These are phyloP conservation scores for Carallia pectinifolia DNA, from an alignment of 345 rosid species.

Conservation along the genomic window DNA sequence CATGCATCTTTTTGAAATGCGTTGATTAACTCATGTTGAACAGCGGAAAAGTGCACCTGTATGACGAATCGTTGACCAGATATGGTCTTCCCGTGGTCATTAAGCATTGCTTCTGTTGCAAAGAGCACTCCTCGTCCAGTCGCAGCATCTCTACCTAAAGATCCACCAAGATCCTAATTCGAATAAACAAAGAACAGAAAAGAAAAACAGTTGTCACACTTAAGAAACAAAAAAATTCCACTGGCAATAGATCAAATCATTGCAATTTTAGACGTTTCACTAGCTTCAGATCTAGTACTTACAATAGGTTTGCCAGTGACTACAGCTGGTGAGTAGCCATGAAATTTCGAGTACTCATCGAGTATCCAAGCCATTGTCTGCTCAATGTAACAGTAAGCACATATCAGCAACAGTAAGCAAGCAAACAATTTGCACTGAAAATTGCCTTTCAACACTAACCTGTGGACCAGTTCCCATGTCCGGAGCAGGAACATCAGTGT, in stretches of 20 bases:
- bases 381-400: conserved; percentile 18
- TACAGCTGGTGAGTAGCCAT: conserved; percentile 88
- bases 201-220: not conserved
- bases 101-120: conserved; percentile 89
- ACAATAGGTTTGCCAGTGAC: conserved; percentile 93
- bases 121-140: conserved; percentile 96
- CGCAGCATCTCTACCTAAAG: conserved; percentile 95
- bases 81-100: conserved; percentile 71
- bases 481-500: conserved; percentile 96
- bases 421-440: not conserved
- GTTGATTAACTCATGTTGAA: not conserved
- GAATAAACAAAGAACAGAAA: not conserved
- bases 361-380: conserved; percentile 99
- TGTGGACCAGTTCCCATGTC: conserved; percentile 99
- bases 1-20: not conserved
- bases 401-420: not conserved
- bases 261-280: not conserved
- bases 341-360: conserved; percentile 95
- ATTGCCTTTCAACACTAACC: conserved; percentile 31
- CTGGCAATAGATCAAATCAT: not conserved
- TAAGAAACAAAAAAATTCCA: not conserved
- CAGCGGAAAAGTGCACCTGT: conserved; percentile 46
- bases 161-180: conserved; percentile 91
- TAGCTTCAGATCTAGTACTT: conserved; percentile 23
- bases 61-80: conserved; percentile 77